Percentiles rank a stretch among this genome's conserved stretches.
Conservation (phyloP, 2,329 filamentous ascomycete genomes). For the Elsinoe batatas region DNA sequence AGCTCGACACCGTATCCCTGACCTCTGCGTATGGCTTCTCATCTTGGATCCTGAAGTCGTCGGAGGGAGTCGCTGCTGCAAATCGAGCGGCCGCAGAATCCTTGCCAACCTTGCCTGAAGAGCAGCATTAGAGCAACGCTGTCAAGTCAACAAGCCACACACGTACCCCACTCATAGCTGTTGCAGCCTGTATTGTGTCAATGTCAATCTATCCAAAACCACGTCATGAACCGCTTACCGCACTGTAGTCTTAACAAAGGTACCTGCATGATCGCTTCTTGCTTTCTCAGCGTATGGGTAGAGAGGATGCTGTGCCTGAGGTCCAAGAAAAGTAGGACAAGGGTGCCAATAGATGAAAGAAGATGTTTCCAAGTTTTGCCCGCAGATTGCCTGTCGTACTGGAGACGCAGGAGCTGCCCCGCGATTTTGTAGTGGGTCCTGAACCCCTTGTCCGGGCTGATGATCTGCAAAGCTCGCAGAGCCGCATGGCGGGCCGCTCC, state of each 20-base stretch:
- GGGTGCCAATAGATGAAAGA: background rate
- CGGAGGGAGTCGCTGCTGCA: slow-evolving; percentile 70
- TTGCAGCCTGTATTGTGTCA: slow-evolving; percentile 63
- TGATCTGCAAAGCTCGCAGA: background rate
- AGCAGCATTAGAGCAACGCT: slow-evolving; percentile 22
- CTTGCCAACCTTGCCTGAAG: slow-evolving; percentile 68
- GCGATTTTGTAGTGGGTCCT: background rate
- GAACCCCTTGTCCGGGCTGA: background rate
- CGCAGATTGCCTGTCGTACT: slow-evolving; percentile 17
- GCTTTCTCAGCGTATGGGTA: background rate
- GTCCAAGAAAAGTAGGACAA: too few species aligned
- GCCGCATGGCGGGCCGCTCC: background rate
- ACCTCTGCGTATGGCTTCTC: slow-evolving; percentile 95
- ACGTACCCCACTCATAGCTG: slow-evolving; percentile 89
- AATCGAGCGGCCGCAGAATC: slow-evolving; percentile 83
- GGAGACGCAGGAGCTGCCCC: slow-evolving; percentile 1
- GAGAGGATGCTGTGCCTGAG: too few species aligned
- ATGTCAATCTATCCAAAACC: background rate
- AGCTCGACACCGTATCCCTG: slow-evolving; percentile 19
- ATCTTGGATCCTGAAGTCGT: slow-evolving; percentile 65
- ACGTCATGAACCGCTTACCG: slow-evolving; percentile 35
- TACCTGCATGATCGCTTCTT: slow-evolving; percentile 50
- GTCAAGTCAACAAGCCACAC: background rate
- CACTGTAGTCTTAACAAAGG: slow-evolving; percentile 78
- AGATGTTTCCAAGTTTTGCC: slow-evolving; percentile 19